phyloP scores from a whole-genome alignment of 148 eudicot genomes.

The Silene latifolia region DNA sequence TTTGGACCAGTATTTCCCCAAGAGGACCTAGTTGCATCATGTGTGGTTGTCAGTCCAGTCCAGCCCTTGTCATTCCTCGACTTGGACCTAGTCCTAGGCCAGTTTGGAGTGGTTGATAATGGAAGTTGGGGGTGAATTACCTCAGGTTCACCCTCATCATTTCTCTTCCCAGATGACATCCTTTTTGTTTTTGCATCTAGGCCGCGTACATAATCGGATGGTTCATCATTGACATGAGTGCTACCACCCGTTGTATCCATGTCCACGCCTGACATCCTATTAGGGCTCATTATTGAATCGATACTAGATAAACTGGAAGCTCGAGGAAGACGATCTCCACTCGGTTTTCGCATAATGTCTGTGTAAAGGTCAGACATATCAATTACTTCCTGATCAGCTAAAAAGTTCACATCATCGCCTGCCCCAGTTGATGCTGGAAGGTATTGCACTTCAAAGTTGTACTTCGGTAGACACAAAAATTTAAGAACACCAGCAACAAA shows the following conservation, averaged over 20 bases:
- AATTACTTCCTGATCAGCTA: slow-evolving; percentile 58
- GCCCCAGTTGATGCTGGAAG: slow-evolving; percentile 57
- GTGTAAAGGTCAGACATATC: slow-evolving; percentile 90
- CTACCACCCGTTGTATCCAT: slow-evolving; percentile 78
- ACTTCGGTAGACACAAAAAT: slow-evolving; percentile 87
- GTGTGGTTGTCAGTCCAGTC: slow-evolving; percentile 61
- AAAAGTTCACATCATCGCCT: slow-evolving; percentile 42
- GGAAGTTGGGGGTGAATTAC: slow-evolving; percentile 88
- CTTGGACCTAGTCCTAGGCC: slow-evolving; percentile 95
- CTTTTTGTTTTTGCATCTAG: slow-evolving; percentile 84
- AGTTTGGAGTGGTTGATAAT: slow-evolving; percentile 68
- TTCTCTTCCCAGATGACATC: slow-evolving; percentile 74
- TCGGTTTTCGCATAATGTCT: slow-evolving; percentile 78
- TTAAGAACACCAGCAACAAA: slow-evolving; percentile 96
- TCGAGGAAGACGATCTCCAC: slow-evolving; percentile 78
- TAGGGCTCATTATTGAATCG: slow-evolving; percentile 93
- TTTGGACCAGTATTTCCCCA: slow-evolving; percentile 67
- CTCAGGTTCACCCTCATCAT: slow-evolving; percentile 69
- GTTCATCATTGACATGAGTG: slow-evolving; percentile 73
- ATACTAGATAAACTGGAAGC: slow-evolving; percentile 94
- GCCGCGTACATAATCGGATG: slow-evolving; percentile 93
- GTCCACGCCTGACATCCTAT: slow-evolving; percentile 68
- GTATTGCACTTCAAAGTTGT: slow-evolving; percentile 81
- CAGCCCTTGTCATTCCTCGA: slow-evolving; percentile 78
- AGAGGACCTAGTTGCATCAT: slow-evolving; percentile 60